phyloP scores from a whole-genome alignment of 106 monocot species.

The Apostasia shenzhenica region DNA sequence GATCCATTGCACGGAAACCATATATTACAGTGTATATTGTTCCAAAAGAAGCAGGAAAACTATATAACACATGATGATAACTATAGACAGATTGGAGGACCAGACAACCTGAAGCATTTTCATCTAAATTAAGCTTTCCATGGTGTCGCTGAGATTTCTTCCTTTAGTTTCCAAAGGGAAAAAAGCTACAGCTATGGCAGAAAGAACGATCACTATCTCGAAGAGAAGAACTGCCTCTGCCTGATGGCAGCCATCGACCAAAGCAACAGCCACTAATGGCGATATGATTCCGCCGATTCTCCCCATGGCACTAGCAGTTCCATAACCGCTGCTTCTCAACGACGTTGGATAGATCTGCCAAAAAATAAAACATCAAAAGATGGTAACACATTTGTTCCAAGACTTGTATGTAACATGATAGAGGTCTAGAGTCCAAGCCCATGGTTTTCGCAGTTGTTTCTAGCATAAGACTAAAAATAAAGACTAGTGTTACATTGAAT shows the following conservation, averaged over 20 bases:
- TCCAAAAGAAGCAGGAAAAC: too few species aligned
- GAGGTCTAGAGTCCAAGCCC: too few species aligned
- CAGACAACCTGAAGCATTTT: not conserved
- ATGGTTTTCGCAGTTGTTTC: too few species aligned
- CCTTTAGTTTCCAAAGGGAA: constrained; percentile 61
- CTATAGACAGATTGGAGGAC: too few species aligned
- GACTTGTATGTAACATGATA: too few species aligned
- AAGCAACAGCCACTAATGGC: constrained; percentile 55
- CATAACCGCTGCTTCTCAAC: constrained; percentile 50
- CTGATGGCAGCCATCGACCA: constrained; percentile 44
- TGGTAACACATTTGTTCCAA: too few species aligned
- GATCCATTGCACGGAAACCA: too few species aligned
- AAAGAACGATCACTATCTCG: constrained; percentile 27
- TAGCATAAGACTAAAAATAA: too few species aligned
- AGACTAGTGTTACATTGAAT: too few species aligned
- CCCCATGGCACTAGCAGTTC: constrained; percentile 36
- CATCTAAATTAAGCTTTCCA: constrained; percentile 1
- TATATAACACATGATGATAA: too few species aligned
- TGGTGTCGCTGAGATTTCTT: constrained; percentile 21
- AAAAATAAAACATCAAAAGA: not conserved
- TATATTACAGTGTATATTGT: too few species aligned
- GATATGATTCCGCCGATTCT: constrained; percentile 56
- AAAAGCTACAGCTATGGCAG: constrained; percentile 31
- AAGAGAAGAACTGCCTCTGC: constrained; percentile 36
- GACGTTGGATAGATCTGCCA: constrained; percentile 52